Conservation (phyloP, 2,329 filamentous ascomycete species). For the Aspergillus uvarum region DNA sequence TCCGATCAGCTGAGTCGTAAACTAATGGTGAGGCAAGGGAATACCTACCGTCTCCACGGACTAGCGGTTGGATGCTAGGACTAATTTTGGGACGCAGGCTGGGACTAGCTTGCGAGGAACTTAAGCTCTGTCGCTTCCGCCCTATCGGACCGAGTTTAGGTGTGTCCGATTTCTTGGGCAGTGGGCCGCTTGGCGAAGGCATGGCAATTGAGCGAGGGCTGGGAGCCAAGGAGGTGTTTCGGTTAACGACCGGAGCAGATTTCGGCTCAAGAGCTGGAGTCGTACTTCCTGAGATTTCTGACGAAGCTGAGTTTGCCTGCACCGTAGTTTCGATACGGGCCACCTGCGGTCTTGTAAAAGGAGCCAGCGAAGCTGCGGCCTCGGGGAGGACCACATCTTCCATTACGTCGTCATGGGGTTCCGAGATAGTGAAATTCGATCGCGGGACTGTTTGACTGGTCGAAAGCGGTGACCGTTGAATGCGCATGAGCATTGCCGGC, state of each 20-base stretch:
- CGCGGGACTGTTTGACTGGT: constrained; percentile 37
- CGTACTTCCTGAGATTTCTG: constrained; percentile 62
- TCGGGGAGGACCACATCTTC: constrained; percentile 73
- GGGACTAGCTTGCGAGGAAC: constrained; percentile 77
- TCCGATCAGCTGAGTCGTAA: constrained; percentile 9
- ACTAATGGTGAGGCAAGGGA: background rate
- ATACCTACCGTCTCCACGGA: constrained; percentile 66
- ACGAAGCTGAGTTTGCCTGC: constrained; percentile 48
- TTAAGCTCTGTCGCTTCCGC: constrained; percentile 70
- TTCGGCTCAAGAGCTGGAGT: constrained; percentile 51
- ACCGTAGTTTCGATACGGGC: constrained; percentile 52
- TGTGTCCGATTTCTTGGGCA: constrained; percentile 46
- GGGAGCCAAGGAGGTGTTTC: constrained; percentile 43
- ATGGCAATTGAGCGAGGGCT: constrained; percentile 57
- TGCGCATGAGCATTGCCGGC: constrained; percentile 82
- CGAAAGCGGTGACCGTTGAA: constrained; percentile 52
- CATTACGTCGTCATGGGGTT: constrained; percentile 55
- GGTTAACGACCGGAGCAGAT: constrained; percentile 34
- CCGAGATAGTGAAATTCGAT: constrained; percentile 41
- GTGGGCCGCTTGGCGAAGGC: constrained; percentile 50
- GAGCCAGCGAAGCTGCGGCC: constrained; percentile 56
- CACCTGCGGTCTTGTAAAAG: constrained; percentile 43
- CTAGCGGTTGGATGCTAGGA: constrained; percentile 86
- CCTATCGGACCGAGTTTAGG: constrained; percentile 50
- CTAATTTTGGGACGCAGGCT: constrained; percentile 86